Base-by-base conservation (phyloP, 2,329 filamentous ascomycete genomes). In the Septoria linicola region DNA sequence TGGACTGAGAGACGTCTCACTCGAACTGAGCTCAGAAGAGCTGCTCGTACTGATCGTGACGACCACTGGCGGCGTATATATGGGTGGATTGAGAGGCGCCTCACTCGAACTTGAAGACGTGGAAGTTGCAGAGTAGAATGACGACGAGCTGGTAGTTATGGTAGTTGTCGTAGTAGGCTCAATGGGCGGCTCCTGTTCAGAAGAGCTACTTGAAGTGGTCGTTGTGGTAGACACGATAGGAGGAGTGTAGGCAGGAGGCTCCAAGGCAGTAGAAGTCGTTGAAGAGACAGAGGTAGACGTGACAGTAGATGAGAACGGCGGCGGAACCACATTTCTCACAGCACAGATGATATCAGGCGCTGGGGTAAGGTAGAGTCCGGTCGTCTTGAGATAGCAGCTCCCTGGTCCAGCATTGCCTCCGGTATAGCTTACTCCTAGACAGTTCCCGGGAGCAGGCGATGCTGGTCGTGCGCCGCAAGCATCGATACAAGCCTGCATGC, bases 361-460 rank as follows among this genome's bases (percentile, higher is more conserved):
- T 3, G 13, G 37, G 5, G 23, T 27, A 13, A 41, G 11, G 16
- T 41, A 41, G 11, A 41, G 37, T n/a, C 37, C 37, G 11, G 17
- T 19, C 8, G 37, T 41, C 40, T 42, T 42, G 40, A 42, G 7
- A 14, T 42, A 42, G 25, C 40, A 42, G 17, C 8, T 14, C 8
- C 23, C 23, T 17, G 23, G 23, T 11, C 37, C 37, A 8, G 10
- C 7, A 25, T 41, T 21, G 37, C 37, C 37, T 3, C 37, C 37
- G 11, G 37, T 41, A 13, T 21, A 41, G 11, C 17, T 13, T 13
- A 41, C 37, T 6, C 37, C 37, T 23, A 41, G 23, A 13, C 37
- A 41, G 20, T 25, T 19, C 20, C 36, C 36, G 2, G 36, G 10
- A 11, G 16, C 36, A 17, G n/a, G n/a, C n/a, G 37, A 23, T 11